Evolutionary conservation across 495 filamentous ascomycete species (phyloP), one percentile per base, ranked within the genome.

Genomic region (Daldinia childiae): DNA sequence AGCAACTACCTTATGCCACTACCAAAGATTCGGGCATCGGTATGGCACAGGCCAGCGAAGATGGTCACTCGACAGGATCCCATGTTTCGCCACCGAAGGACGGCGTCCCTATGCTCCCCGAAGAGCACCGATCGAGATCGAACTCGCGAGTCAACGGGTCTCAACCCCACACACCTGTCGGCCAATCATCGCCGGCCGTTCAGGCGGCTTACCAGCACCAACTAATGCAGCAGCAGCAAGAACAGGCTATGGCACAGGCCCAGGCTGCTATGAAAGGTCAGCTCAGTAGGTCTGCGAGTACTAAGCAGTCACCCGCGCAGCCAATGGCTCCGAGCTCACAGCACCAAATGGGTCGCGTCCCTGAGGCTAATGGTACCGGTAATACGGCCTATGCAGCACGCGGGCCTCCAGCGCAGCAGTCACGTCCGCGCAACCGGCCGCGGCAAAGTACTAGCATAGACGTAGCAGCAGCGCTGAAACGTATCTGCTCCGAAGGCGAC

Each of bases 401-500:
- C 9, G 64, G 81, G 82, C 62, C 82, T 81, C 64, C 84, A 75
- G 61, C 81, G 72, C 68, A 87, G 80, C 68, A 87, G 80, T 51
- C 93, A 30, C 85, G 93, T 36, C 90, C 93, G 5, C 88, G 93
- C 29, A 91, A 95, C 72, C 87, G 92, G 21, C 84, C 88, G 50
- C 89, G 92, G 30, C 91, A 94, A 77, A 93, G 81, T 70, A 84
- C 79, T 71, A 86, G 86, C 32, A 87, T 94, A 71, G 95, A 99
- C 77, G 92, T 99, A 48, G 88, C 96, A 26, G 87, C 88, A 6
- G 87, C 91, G 12, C 82, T 99, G 58, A 90, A 94, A 75, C 88
- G 89, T 24, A 98, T 99, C 66, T 98, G 96, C 78, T 92, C 91
- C 39, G 87, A 90, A 55, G 93, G 89, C 24, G 95, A 99, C 77